Conservation (phyloP, 106 monocot genomes). For the Cymbidium sinense region DNA sequence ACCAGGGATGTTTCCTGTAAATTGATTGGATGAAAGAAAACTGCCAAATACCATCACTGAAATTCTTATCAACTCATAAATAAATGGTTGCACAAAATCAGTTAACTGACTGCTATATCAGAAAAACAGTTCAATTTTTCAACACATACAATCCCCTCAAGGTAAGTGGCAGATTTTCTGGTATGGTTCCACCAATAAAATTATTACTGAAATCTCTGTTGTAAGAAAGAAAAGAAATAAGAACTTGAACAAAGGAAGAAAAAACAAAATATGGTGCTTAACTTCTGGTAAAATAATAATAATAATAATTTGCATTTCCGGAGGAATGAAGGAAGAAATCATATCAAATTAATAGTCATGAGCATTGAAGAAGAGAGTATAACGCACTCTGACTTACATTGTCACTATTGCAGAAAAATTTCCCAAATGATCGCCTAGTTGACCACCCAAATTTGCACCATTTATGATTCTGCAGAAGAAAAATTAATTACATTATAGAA, state of each 20-base stretch:
- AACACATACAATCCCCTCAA: constrained; percentile 66
- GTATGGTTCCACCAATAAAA: constrained; percentile 90
- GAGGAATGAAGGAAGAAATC: not conserved
- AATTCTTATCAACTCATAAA: constrained; percentile 2
- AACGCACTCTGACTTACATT: constrained; percentile 42
- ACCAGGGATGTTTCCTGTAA: constrained; percentile 78
- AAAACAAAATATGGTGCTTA: constrained; percentile 3
- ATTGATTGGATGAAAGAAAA: constrained; percentile 90
- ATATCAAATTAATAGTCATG: not conserved
- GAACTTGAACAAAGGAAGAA: not conserved
- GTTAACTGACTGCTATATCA: constrained; percentile 1
- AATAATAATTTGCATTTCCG: constrained; percentile 4
- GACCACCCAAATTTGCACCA: constrained; percentile 83
- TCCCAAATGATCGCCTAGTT: constrained; percentile 60
- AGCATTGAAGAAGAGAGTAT: not conserved
- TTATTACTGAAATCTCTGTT: constrained; percentile 93
- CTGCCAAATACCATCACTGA: constrained; percentile 31
- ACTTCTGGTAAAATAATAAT: not conserved
- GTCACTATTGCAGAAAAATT: constrained; percentile 74
- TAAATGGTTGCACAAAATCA: constrained; percentile 6
- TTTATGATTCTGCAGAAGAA: constrained; percentile 54
- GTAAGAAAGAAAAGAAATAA: constrained; percentile 12
- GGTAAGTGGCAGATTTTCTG: constrained; percentile 74
- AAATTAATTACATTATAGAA: not conserved
- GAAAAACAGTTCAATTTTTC: not conserved